phyloP scores from a whole-genome alignment of 1,284 basidiomycete species.

The Malassezia yamatoensis region DNA sequence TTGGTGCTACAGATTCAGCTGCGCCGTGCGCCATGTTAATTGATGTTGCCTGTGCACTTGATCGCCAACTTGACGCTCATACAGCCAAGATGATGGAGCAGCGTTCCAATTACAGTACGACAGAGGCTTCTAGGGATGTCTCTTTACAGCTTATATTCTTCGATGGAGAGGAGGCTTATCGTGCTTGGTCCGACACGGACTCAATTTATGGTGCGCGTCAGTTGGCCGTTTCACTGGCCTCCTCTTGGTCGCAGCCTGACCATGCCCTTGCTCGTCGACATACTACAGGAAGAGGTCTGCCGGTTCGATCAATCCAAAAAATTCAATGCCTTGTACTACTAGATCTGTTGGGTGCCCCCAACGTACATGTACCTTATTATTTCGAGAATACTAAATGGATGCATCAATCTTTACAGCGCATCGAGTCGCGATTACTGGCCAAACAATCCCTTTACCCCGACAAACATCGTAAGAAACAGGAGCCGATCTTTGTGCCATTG shows the following conservation, averaged over 20 bases:
- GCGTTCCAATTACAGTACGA: background rate
- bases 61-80: slow-evolving; percentile 22
- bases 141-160: slow-evolving; percentile 93
- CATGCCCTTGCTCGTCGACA: slow-evolving; percentile 1
- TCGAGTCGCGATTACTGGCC: slow-evolving; percentile 24
- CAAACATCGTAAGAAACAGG: background rate
- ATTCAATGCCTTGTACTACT: slow-evolving; percentile 43
- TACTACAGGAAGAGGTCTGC: background rate
- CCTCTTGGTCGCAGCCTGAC: slow-evolving; percentile 4
- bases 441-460: slow-evolving; percentile 22
- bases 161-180: slow-evolving; percentile 95
- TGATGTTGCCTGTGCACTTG: slow-evolving; percentile 36
- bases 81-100: background rate
- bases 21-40: slow-evolving; percentile 73
- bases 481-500: background rate
- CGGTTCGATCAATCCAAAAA: slow-evolving; percentile 32
- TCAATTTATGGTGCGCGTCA: slow-evolving; percentile 71
- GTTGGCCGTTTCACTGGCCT: slow-evolving; percentile 1
- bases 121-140: slow-evolving; percentile 56
- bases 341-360: slow-evolving; percentile 35
- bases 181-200: slow-evolving; percentile 76
- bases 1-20: slow-evolving; percentile 95
- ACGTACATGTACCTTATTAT: slow-evolving; percentile 31
- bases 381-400: slow-evolving; percentile 35
- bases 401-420: slow-evolving; percentile 20